Evolutionary conservation across 306 rosid species (phyloP), one percentile per base, ranked within the genome.

Genomic region (Rosa rugosa): DNA sequence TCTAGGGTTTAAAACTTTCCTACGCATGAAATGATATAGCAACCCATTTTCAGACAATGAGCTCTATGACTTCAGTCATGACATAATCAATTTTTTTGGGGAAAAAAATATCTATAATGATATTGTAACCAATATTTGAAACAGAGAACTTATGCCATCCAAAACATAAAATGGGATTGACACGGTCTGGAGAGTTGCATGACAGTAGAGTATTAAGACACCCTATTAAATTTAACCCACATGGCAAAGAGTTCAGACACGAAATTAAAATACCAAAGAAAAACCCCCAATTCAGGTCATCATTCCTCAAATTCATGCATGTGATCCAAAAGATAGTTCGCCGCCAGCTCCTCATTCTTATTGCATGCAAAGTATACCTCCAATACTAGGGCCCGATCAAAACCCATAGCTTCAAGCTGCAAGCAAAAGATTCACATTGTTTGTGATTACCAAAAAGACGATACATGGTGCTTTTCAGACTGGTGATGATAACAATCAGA

Each of bases 331-430:
- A 92, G 93, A 77, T 92, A 92, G 85, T 92, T 92, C 64, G 97
- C 95, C 4, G 97, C 97, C 80, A 90, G 82, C 71, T 92, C 92
- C 87, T 92, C 97, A 10, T 92, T 89, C 86, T 89, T 92, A 75
- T 92, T 90, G 89, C 95, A 90, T 4, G 97, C 93, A 75, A 92
- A 90, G 90, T 84, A 92, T 44, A 88, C 97, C 83, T 90, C 93
- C 88, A 92, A 56, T 22, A 92, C 97, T 34, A 86, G 79, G n/a
- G 85, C 92, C 64, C 90, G 88, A 60, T 87, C 92, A 17, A 92
- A 92, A 53, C 97, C 97, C 97, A 92, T 92, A 49, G 87, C 97
- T 85, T 86, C 86, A 78, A 92, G 94, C 97, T 92, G 91, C 82
- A 64, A 75, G 23, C 5, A 59, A 49, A 46, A 13, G 23, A 7